Conservation (phyloP, 768 basidiomycete species). For the Boletus rubroflammeus region DNA sequence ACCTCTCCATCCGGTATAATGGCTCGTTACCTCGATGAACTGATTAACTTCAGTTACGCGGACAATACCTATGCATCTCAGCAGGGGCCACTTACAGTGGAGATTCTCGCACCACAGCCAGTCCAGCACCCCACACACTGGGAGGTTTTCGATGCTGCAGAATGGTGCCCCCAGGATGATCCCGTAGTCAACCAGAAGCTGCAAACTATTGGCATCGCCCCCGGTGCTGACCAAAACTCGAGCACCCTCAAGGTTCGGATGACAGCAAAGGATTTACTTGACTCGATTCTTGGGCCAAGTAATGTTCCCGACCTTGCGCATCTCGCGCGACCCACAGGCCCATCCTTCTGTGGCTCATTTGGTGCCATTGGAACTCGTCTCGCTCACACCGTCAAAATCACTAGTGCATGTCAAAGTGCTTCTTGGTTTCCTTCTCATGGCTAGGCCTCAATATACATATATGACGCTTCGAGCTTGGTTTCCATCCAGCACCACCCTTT, state of each 20-base stretch:
- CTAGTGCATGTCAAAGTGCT: conserved; percentile 14
- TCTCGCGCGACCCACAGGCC: conserved; percentile 11
- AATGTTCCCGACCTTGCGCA: background rate
- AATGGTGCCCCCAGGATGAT: conserved; percentile 32
- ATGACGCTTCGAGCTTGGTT: background rate
- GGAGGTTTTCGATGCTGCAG: conserved; percentile 11
- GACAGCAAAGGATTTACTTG: conserved; percentile 28
- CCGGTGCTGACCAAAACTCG: conserved; percentile 17
- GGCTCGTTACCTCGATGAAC: conserved; percentile 19
- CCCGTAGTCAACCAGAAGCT: conserved; percentile 30
- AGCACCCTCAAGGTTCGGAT: conserved; percentile 2
- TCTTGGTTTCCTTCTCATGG: conserved; percentile 23
- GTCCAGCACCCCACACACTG: conserved; percentile 4
- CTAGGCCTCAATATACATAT: conserved; percentile 1
- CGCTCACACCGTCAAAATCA: conserved; percentile 17
- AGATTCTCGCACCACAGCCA: conserved; percentile 15
- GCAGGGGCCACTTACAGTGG: background rate
- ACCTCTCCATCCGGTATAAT: conserved; percentile 14
- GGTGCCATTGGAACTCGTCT: conserved; percentile 23
- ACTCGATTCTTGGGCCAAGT: conserved; percentile 24
- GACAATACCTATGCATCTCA: background rate
- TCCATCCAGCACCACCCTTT: background rate
- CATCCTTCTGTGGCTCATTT: conserved; percentile 27
- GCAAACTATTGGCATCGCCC: conserved; percentile 27
- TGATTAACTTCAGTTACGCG: conserved; percentile 12